Conservation (phyloP, 1,284 basidiomycete species). For the Papiliotrema laurentii region DNA sequence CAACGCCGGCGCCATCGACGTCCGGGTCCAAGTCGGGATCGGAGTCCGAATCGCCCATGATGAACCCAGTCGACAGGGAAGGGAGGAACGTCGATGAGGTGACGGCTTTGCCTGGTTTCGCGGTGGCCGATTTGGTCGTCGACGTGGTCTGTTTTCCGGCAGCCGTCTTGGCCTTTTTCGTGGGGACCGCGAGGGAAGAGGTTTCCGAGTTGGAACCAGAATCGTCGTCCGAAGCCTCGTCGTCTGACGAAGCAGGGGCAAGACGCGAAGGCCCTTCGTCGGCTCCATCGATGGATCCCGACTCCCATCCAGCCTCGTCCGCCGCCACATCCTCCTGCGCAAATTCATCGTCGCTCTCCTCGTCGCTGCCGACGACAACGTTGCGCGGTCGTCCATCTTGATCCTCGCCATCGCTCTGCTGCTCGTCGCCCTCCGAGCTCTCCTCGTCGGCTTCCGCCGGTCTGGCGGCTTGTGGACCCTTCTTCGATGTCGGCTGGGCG, state of each 20-base stretch:
- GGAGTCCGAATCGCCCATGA: constrained; percentile 65
- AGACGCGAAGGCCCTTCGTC: constrained; percentile 9
- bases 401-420: constrained; percentile 11
- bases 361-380: constrained; percentile 3
- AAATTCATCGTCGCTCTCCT: constrained; percentile 11
- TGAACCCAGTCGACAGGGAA: constrained; percentile 77
- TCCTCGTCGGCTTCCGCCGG: constrained; percentile 17
- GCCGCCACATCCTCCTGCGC: constrained; percentile 34
- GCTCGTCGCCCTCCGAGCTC: constrained; percentile 8
- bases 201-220: neutral
- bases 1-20: constrained; percentile 49
- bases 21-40: constrained; percentile 69
- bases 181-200: constrained; percentile 1
- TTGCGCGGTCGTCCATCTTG: neutral
- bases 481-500: neutral
- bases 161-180: constrained; percentile 22
- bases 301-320: constrained; percentile 59
- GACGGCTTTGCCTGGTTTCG: constrained; percentile 17
- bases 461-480: constrained; percentile 11
- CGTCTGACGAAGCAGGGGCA: constrained; percentile 14
- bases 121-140: constrained; percentile 25
- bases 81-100: constrained; percentile 77
- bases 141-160: constrained; percentile 14
- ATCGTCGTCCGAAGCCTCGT: constrained; percentile 17
- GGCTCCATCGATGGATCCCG: constrained; percentile 21